These are phyloP conservation scores for Aspergillus fumigatiaffinis DNA, from an alignment of 2,329 filamentous ascomycete species.

Conservation along the genomic window DNA sequence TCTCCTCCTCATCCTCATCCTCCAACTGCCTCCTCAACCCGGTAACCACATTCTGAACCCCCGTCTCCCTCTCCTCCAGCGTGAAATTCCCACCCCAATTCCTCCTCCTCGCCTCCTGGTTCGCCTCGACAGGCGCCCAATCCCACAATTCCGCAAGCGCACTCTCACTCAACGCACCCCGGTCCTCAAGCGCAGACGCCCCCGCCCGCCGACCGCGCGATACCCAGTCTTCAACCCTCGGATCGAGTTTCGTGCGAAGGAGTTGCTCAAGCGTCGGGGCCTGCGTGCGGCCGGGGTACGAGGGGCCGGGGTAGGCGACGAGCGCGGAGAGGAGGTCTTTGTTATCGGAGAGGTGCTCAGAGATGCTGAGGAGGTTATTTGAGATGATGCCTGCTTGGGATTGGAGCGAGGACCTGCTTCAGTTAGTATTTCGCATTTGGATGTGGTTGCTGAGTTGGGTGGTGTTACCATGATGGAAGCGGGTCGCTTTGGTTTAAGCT, in stretches of 20 bases:
- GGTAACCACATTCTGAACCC: slow-evolving; percentile 67
- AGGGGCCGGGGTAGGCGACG: slow-evolving; percentile 71
- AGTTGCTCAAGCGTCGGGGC: slow-evolving; percentile 60
- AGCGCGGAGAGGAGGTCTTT: slow-evolving; percentile 64
- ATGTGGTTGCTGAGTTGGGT: not conserved
- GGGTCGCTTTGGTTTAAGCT: slow-evolving; percentile 61
- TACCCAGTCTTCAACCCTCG: slow-evolving; percentile 70
- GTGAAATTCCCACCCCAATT: slow-evolving; percentile 66
- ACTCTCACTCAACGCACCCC: slow-evolving; percentile 35
- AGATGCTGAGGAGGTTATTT: slow-evolving; percentile 64
- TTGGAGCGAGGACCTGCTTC: slow-evolving; percentile 63
- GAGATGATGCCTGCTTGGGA: slow-evolving; percentile 69
- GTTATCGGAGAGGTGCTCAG: slow-evolving; percentile 62
- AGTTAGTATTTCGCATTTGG: not conserved
- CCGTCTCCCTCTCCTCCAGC: slow-evolving; percentile 62
- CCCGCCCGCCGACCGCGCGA: slow-evolving; percentile 47
- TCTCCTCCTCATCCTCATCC: slow-evolving; percentile 50
- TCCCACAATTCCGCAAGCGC: slow-evolving; percentile 60
- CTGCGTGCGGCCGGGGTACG: slow-evolving; percentile 67
- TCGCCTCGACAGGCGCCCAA: slow-evolving; percentile 49
- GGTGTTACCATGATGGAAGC: slow-evolving; percentile 62
- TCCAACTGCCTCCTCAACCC: slow-evolving; percentile 59
- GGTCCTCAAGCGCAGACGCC: slow-evolving; percentile 8
- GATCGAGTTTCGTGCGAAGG: slow-evolving; percentile 79
- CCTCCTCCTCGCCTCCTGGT: slow-evolving; percentile 42